A percentile compares a stretch with the other conserved stretches of the same genome.
Conservation (phyloP, 371 early-diverging fungal species). For the Mortierella sp. region DNA sequence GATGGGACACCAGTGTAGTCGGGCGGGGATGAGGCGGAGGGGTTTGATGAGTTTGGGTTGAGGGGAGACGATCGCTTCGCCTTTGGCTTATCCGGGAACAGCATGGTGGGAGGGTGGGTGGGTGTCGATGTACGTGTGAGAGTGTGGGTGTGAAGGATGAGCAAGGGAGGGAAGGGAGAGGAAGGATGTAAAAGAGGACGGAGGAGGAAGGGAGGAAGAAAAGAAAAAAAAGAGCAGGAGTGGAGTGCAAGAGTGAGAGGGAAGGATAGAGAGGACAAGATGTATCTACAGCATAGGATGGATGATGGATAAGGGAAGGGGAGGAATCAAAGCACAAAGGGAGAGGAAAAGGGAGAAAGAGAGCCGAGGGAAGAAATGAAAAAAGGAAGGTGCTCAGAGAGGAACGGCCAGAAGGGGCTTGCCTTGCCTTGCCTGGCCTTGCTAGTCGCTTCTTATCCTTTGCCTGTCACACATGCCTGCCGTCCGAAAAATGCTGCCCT, state of each 20-base stretch:
- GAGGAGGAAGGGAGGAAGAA: too few species aligned
- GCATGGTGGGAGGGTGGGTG: constrained; percentile 19
- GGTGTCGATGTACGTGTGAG: background rate
- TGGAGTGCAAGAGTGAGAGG: background rate
- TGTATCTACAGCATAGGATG: too few species aligned
- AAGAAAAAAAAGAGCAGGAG: too few species aligned
- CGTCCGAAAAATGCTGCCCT: too few species aligned
- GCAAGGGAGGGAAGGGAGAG: constrained; percentile 8
- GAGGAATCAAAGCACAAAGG: too few species aligned
- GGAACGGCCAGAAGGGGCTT: background rate
- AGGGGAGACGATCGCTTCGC: constrained; percentile 55
- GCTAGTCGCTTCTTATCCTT: background rate
- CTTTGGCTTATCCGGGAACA: constrained; percentile 44
- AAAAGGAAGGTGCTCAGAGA: background rate
- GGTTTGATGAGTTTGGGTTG: constrained; percentile 48
- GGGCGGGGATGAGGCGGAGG: constrained; percentile 14
- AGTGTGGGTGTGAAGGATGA: background rate
- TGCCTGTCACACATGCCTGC: too few species aligned
- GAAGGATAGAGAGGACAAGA: background rate
- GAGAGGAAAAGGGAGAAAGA: background rate
- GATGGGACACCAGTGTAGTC: constrained; percentile 6
- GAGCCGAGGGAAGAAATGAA: background rate
- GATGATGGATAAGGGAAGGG: background rate
- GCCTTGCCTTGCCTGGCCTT: background rate
- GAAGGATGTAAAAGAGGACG: too few species aligned